Evolutionary conservation across 495 filamentous ascomycete genomes (phyloP).

Genomic region (Hypoxylon trugodes): DNA sequence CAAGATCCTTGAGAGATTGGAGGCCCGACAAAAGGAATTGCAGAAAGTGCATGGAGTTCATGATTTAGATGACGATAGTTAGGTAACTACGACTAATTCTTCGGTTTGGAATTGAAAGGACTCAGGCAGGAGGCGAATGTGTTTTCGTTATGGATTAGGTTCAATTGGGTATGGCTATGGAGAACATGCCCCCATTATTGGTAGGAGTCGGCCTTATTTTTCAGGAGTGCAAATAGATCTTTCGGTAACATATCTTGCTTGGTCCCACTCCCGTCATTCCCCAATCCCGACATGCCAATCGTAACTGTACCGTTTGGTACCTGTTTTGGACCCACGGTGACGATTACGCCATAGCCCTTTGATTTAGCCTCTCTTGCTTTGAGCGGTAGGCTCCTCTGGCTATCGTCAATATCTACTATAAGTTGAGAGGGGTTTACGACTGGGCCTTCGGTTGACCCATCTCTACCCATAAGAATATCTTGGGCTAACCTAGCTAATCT

Average conservation of each 20-base stretch:
- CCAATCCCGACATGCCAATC: conserved; percentile 45
- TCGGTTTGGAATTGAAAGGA: background rate
- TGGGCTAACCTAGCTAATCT: conserved; percentile 62
- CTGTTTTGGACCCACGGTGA: conserved; percentile 73
- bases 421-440: conserved; percentile 60
- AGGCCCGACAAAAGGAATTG: conserved; percentile 28
- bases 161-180: conserved; percentile 3
- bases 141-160: background rate
- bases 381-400: conserved; percentile 65
- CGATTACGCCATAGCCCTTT: conserved; percentile 77
- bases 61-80: conserved; percentile 29
- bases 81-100: background rate
- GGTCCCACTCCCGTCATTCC: conserved; percentile 9
- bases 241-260: conserved; percentile 45
- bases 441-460: conserved; percentile 48
- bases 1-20: conserved; percentile 33
- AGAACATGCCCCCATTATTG: conserved; percentile 34
- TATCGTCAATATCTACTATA: conserved; percentile 76
- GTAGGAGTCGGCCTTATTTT: conserved; percentile 46
- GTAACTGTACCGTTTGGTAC: conserved; percentile 44
- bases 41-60: conserved; percentile 16
- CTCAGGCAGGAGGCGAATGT: background rate
- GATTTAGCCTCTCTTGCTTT: conserved; percentile 77
- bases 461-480: conserved; percentile 53
- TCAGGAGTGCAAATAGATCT: conserved; percentile 46